Evolutionary conservation across 257 asterid species (phyloP).

Genomic region (Solanum chaucha): DNA sequence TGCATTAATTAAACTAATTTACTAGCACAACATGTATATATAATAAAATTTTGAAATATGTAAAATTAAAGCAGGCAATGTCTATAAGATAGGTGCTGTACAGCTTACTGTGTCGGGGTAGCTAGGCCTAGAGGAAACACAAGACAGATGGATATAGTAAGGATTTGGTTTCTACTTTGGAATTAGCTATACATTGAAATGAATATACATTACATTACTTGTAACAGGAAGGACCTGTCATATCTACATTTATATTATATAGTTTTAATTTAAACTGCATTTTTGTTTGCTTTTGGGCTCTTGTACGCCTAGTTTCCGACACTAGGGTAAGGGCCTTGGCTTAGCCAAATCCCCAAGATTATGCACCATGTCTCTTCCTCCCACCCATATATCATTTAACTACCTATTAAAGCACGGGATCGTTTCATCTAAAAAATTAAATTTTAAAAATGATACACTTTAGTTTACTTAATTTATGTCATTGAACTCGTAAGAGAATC

Average conservation of each 20-base stretch:
- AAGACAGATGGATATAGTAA: constrained; percentile 2
- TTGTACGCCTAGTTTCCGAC: constrained; percentile 49
- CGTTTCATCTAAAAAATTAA: background rate
- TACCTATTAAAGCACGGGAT: background rate
- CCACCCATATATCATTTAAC: background rate
- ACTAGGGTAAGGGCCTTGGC: constrained; percentile 28
- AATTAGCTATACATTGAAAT: background rate
- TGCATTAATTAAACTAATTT: background rate
- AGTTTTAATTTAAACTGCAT: background rate
- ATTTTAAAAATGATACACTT: no score
- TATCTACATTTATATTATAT: background rate
- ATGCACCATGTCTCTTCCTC: constrained; percentile 28
- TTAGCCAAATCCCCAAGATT: constrained; percentile 37
- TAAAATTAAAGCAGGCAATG: constrained; percentile 7
- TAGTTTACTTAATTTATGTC: background rate
- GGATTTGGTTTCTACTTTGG: constrained; percentile 17
- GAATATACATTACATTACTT: background rate
- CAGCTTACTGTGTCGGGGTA: constrained; percentile 27
- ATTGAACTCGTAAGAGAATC: background rate
- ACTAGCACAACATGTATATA: background rate
- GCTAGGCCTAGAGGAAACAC: constrained; percentile 8
- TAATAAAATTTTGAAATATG: background rate
- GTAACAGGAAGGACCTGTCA: constrained; percentile 36
- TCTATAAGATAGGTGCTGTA: background rate
- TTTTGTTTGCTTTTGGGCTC: constrained; percentile 13